Conservation (phyloP, 768 basidiomycete species). For the Tephrocybe sp. region DNA sequence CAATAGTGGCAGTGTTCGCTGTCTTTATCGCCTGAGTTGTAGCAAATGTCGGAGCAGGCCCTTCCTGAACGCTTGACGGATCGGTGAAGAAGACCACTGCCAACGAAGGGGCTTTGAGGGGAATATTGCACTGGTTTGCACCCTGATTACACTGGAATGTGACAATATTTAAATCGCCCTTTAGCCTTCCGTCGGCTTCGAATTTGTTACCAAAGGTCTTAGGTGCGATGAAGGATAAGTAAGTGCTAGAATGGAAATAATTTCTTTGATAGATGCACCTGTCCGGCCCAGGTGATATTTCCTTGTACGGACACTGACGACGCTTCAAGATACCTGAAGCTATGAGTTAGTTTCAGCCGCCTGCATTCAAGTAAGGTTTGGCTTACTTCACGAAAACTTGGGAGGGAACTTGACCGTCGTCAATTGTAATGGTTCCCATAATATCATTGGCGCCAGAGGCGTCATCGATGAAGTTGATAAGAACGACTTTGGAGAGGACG, state of each 20-base stretch:
- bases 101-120: slow-evolving; percentile 68
- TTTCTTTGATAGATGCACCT: slow-evolving; percentile 37
- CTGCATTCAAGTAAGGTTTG: not conserved
- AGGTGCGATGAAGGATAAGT: not conserved
- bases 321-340: slow-evolving; percentile 52
- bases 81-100: slow-evolving; percentile 71
- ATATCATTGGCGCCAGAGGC: slow-evolving; percentile 52
- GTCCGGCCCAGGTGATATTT: slow-evolving; percentile 78
- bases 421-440: slow-evolving; percentile 46
- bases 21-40: slow-evolving; percentile 55
- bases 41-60: slow-evolving; percentile 44
- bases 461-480: slow-evolving; percentile 76
- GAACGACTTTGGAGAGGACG: slow-evolving; percentile 53
- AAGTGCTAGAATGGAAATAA: too few relatives aligned
- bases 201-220: slow-evolving; percentile 64
- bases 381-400: slow-evolving; percentile 56
- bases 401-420: slow-evolving; percentile 42
- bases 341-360: not conserved
- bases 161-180: slow-evolving; percentile 51
- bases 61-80: slow-evolving; percentile 19
- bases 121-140: slow-evolving; percentile 53
- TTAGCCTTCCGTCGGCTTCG: slow-evolving; percentile 64
- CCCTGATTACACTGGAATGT: slow-evolving; percentile 57
- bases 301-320: slow-evolving; percentile 54
- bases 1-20: slow-evolving; percentile 52